Conservation (phyloP, 2,329 filamentous ascomycete species). For the Apiospora kogelbergensis region DNA sequence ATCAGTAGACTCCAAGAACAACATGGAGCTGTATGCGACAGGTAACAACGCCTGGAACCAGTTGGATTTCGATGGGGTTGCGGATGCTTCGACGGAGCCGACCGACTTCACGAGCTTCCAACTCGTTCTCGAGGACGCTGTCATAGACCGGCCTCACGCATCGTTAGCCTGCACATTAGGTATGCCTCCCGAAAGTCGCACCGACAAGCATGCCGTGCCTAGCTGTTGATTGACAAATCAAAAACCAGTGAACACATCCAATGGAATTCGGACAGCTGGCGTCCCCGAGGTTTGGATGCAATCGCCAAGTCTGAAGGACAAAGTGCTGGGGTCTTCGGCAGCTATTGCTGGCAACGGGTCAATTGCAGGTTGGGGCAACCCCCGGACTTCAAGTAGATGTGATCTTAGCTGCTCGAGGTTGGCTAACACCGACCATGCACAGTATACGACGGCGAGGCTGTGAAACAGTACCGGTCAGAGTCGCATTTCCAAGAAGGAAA, state of each 20-base stretch:
- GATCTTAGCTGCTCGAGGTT: background rate
- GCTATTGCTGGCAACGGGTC: conserved; percentile 36
- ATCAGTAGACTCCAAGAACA: background rate
- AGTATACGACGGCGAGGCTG: conserved; percentile 19
- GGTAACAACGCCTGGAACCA: conserved; percentile 58
- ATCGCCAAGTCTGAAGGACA: conserved; percentile 18
- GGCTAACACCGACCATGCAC: conserved; percentile 19
- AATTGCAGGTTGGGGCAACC: conserved; percentile 27
- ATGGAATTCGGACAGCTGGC: conserved; percentile 28
- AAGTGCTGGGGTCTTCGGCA: conserved; percentile 24
- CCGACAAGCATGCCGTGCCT: background rate
- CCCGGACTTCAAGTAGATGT: background rate
- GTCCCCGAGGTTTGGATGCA: conserved; percentile 23
- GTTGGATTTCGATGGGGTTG: background rate
- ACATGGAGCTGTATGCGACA: conserved; percentile 52
- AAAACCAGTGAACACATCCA: conserved; percentile 21
- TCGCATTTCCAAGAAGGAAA: conserved; percentile 9
- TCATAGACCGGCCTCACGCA: conserved; percentile 30
- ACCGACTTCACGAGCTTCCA: conserved; percentile 47
- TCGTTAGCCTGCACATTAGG: conserved; percentile 46
- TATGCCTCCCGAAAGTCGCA: conserved; percentile 23
- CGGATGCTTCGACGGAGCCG: conserved; percentile 32
- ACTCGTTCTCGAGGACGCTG: conserved; percentile 37
- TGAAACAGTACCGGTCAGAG: conserved; percentile 29
- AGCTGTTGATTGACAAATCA: background rate